Percentiles rank a stretch among this genome's conserved stretches.
phyloP scores from a whole-genome alignment of 305 asterid genomes.

The Vinca major region DNA sequence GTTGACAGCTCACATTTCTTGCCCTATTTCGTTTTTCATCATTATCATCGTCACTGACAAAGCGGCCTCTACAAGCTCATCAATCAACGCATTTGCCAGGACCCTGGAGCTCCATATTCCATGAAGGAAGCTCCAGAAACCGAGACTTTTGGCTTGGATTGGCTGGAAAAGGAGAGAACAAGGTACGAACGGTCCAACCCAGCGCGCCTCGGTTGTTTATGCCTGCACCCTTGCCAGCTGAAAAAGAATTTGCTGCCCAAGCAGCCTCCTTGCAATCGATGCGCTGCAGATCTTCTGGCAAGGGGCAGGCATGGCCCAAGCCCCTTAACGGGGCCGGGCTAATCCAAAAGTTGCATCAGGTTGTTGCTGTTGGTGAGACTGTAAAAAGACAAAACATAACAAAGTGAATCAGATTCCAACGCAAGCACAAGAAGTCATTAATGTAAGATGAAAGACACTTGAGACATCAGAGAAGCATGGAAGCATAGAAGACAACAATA shows the following conservation, averaged over 20 bases:
- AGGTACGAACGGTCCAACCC: conserved; percentile 28
- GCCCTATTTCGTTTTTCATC: conserved; percentile 25
- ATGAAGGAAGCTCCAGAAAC: conserved; percentile 33
- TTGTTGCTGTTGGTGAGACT: conserved; percentile 83
- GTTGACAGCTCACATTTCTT: conserved; percentile 35
- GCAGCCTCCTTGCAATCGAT: conserved; percentile 19
- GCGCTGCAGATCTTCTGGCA: conserved; percentile 21
- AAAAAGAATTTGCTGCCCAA: conserved; percentile 3
- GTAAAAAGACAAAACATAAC: conserved; percentile 20
- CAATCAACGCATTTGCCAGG: conserved; percentile 27
- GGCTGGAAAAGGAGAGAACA: conserved; percentile 4
- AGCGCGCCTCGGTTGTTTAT: conserved; percentile 50
- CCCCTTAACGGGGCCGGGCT: conserved; percentile 99
- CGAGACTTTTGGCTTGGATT: conserved; percentile 15
- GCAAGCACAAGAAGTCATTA: no score
- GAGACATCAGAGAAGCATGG: background rate
- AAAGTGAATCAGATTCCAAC: background rate
- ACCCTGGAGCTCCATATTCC: conserved; percentile 29
- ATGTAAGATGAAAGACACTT: no score
- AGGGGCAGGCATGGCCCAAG: conserved; percentile 98
- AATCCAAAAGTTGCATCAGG: conserved; percentile 75
- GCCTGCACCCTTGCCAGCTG: conserved; percentile 77
- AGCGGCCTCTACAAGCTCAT: conserved; percentile 41
- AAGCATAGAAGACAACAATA: background rate
- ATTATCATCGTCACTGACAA: conserved; percentile 27